Evolutionary conservation across 257 asterid species (phyloP).

Genomic region (Cinchona pubescens): DNA sequence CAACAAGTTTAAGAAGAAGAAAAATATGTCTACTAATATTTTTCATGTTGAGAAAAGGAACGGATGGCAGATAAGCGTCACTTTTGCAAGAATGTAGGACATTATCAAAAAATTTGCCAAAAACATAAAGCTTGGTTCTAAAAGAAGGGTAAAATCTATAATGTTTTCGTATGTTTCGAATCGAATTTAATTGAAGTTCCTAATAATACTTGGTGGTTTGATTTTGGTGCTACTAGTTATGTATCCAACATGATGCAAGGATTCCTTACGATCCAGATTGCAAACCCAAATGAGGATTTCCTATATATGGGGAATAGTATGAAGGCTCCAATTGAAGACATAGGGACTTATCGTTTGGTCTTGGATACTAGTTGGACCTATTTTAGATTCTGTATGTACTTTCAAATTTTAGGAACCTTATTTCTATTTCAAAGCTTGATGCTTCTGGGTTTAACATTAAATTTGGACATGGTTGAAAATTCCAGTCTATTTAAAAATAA

Average conservation of each 20-base stretch:
- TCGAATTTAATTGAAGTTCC: no score
- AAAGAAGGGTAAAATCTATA: background rate
- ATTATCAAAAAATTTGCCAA: background rate
- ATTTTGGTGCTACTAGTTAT: background rate
- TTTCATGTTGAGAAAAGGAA: no score
- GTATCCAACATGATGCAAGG: slow-evolving; percentile 10
- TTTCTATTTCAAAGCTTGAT: slow-evolving; percentile 7
- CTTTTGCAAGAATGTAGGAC: background rate
- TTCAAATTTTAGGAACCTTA: background rate
- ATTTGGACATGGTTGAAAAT: background rate
- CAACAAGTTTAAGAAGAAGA: no score
- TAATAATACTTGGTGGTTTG: slow-evolving; percentile 8
- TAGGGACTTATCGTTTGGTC: background rate
- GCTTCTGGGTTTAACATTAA: background rate
- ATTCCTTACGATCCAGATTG: slow-evolving; percentile 8
- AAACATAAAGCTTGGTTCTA: slow-evolving; percentile 3
- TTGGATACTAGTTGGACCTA: background rate
- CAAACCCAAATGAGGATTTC: background rate
- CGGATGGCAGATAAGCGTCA: background rate
- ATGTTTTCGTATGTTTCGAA: background rate
- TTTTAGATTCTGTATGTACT: slow-evolving; percentile 8
- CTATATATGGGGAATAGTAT: background rate
- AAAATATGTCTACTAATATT: no score
- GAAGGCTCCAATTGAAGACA: background rate
- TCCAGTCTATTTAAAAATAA: slow-evolving; percentile 3